Evolutionary conservation across 2,329 filamentous ascomycete genomes (phyloP), one percentile per base, ranked within the genome.

Genomic region (Karstenula rhodostoma): DNA sequence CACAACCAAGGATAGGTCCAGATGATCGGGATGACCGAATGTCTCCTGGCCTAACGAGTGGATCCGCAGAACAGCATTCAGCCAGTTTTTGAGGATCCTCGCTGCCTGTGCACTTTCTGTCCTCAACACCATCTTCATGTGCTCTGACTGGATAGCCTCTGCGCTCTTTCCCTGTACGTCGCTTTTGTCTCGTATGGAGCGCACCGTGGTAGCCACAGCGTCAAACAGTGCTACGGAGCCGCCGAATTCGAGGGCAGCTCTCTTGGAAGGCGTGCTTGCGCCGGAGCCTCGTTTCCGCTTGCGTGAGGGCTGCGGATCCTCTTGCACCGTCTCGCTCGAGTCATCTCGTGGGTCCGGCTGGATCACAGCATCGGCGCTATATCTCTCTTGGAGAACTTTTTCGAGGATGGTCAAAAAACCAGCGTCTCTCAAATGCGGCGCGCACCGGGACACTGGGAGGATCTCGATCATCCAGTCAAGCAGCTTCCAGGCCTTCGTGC

Each of bases 391-490:
- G 50, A 93, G 77, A 0, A 89, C 86, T 67, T 87, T 85, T 67
- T 89, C 87, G 44, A 96, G 74, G 10, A 92, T 85, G 0, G 79
- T 77, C 35, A 91, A 78, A 56, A 96, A 92, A 48, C 87, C 85
- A 58, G 89, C 84, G 59, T 93, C 89, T 23, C 87, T 88, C 7
- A 96, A 82, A 4, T 90, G 87, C 59, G 88, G 88, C 9, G 91
- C 90, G 25, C 92, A 82, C 12, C 87, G 89, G 48, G 90, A 88
- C 0, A 88, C 80, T 0, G 91, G 89, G 19, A 94, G 86, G n/a
- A 87, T 80, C 52, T 83, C 80, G 56, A 92, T 83, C 50, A 90
- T 81, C 60, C 84, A 84, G 47, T 82, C 81, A 25, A 93, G 74
- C 37, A 93, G 83, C 32, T 80, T 82, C 90, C 86, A 89, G 32